These are phyloP conservation scores for Oryza nivara DNA, from an alignment of 176 grass and related monocot genomes.

Conservation along the genomic window DNA sequence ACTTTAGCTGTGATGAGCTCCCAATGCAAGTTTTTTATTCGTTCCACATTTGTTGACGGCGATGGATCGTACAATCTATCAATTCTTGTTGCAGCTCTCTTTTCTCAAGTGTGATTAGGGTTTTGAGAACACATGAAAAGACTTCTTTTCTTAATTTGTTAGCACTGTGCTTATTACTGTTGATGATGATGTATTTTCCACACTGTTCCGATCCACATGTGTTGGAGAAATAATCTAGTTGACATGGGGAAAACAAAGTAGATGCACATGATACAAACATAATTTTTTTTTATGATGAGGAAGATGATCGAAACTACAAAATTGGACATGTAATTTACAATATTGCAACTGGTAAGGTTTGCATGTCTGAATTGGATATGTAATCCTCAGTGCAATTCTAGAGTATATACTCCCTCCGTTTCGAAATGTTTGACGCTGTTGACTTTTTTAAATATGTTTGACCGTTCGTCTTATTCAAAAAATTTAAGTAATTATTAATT, in stretches of 20 bases:
- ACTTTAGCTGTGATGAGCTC: neutral
- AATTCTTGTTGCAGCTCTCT: neutral
- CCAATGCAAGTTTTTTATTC: slow-evolving; percentile 28
- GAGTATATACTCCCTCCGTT: no score
- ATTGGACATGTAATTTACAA: neutral
- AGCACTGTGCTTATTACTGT: neutral
- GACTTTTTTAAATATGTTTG: no score
- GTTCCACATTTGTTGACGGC: slow-evolving; percentile 9
- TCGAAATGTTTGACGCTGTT: no score
- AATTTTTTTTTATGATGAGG: neutral
- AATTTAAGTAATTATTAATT: no score
- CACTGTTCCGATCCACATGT: neutral
- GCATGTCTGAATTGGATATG: neutral
- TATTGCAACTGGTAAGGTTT: neutral
- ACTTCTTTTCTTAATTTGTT: neutral
- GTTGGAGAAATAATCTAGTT: neutral
- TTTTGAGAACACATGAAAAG: neutral
- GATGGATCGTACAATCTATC: neutral
- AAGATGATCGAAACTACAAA: neutral
- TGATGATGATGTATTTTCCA: neutral
- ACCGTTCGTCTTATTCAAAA: no score
- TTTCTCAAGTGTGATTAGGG: neutral
- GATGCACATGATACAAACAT: neutral
- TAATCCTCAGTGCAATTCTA: no score
- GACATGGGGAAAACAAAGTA: neutral